Evolutionary conservation across 2,329 filamentous ascomycete species (phyloP), one percentile per base, ranked within the genome.

Genomic region (Falciphora oryzae): DNA sequence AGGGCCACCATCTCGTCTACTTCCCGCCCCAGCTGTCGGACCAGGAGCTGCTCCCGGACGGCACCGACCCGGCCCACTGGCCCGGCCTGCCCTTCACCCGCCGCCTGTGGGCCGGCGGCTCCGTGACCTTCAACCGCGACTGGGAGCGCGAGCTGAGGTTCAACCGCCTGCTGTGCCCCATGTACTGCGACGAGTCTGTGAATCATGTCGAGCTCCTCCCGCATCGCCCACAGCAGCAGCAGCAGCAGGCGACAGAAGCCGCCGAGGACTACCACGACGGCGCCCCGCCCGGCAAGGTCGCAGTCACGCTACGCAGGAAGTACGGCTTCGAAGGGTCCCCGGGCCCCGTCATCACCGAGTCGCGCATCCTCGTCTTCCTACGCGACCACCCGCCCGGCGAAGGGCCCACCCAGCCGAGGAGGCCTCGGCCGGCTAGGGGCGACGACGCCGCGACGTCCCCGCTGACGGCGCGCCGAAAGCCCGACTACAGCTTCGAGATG

Each of bases 31-130:
- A 87, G 67, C 79, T 89, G 25, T 80, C 84, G 0, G 78, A 85
- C 18, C 84, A 83, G 10, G 70, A 80, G 44, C 84, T 98, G 58
- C 83, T 92, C 25, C 80, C 86, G 1, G 95, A 99, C 77, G 94
- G 95, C 65, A 96, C 93, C 1, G 94, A 98, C 74, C 80, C 85
- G 5, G 81, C 89, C 63, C 92, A 97, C 73, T 88, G 82, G 29
- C 94, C 94, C 0, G 91, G 89, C 1, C 73, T 74, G 4, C 87
- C 88, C 1, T 97, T 91, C 73, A 82, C 82, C 62, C 85, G 91
- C 28, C 87, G 95, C 25, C 86, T 99, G 79, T 99, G 95, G 95
- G 92, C 91, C 18, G 93, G 93, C 38, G 95, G 94, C 0, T 82
- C 83, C 57, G 76, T 97, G 11, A 38, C 73, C 1, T 90, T 91